A percentile compares a stretch with the other conserved stretches of the same genome.
These are phyloP conservation scores for Cutaneotrichosporon mucoides DNA, from an alignment of 1,284 basidiomycete genomes.

Conservation along the genomic window DNA sequence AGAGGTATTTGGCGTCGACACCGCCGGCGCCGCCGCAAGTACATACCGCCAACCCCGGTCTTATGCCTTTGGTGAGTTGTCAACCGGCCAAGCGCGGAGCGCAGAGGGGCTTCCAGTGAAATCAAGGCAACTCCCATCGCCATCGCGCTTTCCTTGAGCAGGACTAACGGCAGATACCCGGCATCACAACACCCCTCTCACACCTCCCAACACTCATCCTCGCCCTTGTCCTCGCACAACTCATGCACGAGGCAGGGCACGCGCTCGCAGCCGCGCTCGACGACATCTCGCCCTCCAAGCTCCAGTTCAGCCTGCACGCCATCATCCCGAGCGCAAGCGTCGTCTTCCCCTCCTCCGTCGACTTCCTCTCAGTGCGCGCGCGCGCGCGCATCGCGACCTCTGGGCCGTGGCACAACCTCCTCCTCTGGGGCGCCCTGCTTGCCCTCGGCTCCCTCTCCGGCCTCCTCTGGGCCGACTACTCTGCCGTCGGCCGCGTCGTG, in stretches of 20 bases:
- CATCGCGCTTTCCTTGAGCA: too few relatives aligned
- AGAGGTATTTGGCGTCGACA: background rate
- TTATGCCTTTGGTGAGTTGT: constrained; percentile 33
- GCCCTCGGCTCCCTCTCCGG: constrained; percentile 6
- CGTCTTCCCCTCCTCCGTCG: constrained; percentile 35
- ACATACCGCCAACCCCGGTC: constrained; percentile 16
- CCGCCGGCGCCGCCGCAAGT: background rate
- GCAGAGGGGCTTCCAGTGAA: background rate
- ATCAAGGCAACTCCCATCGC: too few relatives aligned
- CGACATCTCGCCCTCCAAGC: constrained; percentile 31
- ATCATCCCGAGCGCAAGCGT: constrained; percentile 39
- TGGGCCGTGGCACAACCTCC: constrained; percentile 44
- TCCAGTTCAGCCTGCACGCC: constrained; percentile 32
- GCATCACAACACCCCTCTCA: constrained; percentile 41
- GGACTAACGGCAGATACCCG: constrained; percentile 38
- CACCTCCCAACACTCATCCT: constrained; percentile 42
- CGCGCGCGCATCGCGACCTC: constrained; percentile 40
- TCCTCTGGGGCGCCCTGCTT: constrained; percentile 24
- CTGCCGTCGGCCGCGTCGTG: constrained; percentile 26
- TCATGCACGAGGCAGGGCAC: constrained; percentile 46
- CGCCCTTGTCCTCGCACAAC: constrained; percentile 38
- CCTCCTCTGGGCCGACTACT: constrained; percentile 33
- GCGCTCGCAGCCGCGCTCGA: constrained; percentile 41
- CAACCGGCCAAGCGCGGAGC: too few relatives aligned
- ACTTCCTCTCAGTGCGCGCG: constrained; percentile 29